Evolutionary conservation across 176 grass and related monocot species (phyloP).

Genomic region (Ensete ventricosum): DNA sequence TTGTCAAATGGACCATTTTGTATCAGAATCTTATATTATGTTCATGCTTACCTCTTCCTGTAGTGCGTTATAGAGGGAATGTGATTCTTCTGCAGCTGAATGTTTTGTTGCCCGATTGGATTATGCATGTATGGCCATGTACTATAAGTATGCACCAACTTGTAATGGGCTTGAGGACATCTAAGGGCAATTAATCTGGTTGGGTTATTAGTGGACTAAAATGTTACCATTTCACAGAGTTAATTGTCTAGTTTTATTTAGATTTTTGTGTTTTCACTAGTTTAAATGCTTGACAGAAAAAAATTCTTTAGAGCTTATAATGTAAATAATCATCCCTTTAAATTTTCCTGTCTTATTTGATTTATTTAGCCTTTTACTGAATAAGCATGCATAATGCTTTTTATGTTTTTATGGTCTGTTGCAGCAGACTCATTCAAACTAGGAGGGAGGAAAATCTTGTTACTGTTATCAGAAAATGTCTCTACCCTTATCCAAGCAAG

Average conservation of each 20-base stretch:
- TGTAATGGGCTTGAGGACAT: not conserved
- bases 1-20: conserved; percentile 5
- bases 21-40: not conserved
- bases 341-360: not conserved
- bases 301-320: not conserved
- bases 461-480: conserved; percentile 24
- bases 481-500: conserved; percentile 35
- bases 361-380: not conserved
- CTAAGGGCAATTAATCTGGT: not conserved
- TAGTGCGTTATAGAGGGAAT: not conserved
- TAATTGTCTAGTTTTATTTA: not conserved
- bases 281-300: not conserved
- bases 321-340: not conserved
- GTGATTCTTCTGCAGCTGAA: not conserved
- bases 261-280: not conserved
- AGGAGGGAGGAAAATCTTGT: conserved; percentile 61
- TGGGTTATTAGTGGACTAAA: not conserved
- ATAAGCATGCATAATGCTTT: not conserved
- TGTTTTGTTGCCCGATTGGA: not conserved
- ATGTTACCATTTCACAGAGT: not conserved
- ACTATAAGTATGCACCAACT: not conserved
- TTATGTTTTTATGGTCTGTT: not conserved
- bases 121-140: not conserved
- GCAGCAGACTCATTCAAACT: conserved; percentile 31
- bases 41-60: not conserved